Evolutionary conservation across 306 rosid species (phyloP).

Genomic region (Fragaria iinumae): DNA sequence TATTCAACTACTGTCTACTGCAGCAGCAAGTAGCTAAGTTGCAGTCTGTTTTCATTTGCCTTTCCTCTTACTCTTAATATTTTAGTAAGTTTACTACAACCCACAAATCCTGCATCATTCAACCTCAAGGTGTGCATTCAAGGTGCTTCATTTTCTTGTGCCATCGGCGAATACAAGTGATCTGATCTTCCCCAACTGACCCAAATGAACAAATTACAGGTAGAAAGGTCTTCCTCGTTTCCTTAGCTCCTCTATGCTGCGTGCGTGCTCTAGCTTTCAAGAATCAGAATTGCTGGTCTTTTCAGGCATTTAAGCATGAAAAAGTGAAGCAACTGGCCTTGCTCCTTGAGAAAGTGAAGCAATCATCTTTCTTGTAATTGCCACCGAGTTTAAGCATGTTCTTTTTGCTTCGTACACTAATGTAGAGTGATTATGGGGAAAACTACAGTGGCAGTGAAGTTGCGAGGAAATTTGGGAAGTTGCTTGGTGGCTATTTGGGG

Average conservation of each 20-base stretch:
- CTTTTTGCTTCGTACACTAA: background rate
- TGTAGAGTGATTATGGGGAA: background rate
- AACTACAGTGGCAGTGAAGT: background rate
- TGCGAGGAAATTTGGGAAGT: background rate
- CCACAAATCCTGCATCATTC: background rate
- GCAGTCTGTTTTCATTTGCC: background rate
- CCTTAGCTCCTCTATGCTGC: background rate
- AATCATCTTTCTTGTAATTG: background rate
- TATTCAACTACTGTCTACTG: background rate
- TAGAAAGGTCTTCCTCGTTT: background rate
- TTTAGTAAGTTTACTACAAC: background rate
- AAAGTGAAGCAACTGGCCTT: conserved; percentile 6
- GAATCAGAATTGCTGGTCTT: conserved; percentile 12
- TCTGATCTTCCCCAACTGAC: background rate
- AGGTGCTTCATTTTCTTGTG: background rate
- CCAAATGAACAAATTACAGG: background rate
- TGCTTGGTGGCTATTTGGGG: background rate
- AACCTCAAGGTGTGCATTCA: background rate
- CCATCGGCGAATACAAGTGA: background rate
- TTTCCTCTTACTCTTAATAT: background rate
- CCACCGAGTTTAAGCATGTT: background rate
- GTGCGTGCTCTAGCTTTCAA: conserved; percentile 8
- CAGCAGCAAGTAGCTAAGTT: background rate
- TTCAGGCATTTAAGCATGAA: background rate
- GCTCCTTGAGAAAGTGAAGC: conserved; percentile 10